phyloP scores from a whole-genome alignment of 2,329 filamentous ascomycete species.

The Phaeosphaeria sp. region DNA sequence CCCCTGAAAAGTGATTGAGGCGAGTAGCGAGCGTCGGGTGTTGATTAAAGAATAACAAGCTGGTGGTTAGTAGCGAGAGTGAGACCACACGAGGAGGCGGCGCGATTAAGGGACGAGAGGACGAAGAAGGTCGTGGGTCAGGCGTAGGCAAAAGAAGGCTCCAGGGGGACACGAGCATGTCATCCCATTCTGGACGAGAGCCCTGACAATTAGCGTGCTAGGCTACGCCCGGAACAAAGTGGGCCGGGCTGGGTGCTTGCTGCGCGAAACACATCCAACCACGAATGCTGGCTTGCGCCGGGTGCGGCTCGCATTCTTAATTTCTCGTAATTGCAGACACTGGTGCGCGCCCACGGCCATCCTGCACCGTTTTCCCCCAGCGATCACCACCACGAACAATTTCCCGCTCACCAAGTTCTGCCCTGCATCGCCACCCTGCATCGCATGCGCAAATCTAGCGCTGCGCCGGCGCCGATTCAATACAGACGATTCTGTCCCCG shows the following conservation, averaged over 20 bases:
- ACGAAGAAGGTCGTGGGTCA: background rate
- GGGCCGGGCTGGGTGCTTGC: background rate
- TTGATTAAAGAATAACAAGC: conserved; percentile 4
- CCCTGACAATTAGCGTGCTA: background rate
- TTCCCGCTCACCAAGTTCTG: background rate
- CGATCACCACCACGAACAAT: background rate
- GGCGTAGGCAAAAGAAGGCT: background rate
- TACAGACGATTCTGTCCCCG: background rate
- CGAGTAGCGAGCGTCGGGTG: conserved; percentile 32
- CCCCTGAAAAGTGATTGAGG: conserved; percentile 18
- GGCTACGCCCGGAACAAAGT: background rate
- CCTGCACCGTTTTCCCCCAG: background rate
- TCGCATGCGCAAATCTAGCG: conserved; percentile 2
- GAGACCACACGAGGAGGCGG: conserved; percentile 1
- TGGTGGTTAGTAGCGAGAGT: conserved; percentile 11
- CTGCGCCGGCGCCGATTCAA: background rate
- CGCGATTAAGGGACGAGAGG: conserved; percentile 10
- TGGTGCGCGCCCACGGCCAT: background rate
- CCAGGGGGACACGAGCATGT: conserved; percentile 4
- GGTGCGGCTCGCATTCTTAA: background rate
- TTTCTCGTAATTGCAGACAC: background rate
- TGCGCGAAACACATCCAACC: background rate
- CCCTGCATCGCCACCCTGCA: conserved; percentile 11
- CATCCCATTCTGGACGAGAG: background rate
- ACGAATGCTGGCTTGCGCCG: background rate